Evolutionary conservation across 2,329 filamentous ascomycete genomes (phyloP), one percentile per base, ranked within the genome.

Genomic region (Blumeriella jaapii): DNA sequence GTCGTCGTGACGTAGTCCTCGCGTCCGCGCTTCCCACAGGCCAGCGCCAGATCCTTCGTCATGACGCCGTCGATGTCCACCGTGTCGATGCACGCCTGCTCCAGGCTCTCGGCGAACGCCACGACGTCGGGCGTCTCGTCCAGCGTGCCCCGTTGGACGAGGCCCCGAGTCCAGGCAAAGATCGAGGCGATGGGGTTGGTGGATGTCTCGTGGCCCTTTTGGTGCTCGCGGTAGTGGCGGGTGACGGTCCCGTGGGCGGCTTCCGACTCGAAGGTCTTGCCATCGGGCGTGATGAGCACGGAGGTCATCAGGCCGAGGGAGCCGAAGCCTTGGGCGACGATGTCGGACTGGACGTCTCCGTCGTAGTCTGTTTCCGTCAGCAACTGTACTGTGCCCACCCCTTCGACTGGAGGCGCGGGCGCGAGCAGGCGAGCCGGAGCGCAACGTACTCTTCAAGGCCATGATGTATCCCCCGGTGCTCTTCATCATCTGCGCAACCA

Each of bases 401-500:
- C 3, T 27, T 4, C 12, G n/a, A 3, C 4, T 12, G 9, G 13
- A 27, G 4, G 11, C 13, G n/a, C 9, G 8, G 8, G 25, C 25
- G 11, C 28, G 34, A 19, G 22, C 14, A 30, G 17, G 24, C 18
- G 13, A 35, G 29, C 28, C 15, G 12, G 11, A n/a, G 5, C 24
- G 20, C 14, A 35, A 68, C 78, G 62, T 59, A 93, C 85, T 96
- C 80, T 98, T 98, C 61, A 96, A 75, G 44, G 91, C 91, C 71
- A 96, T 95, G 59, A 96, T 76, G 65, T 91, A 95, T 46, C 91
- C 91, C 52, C 91, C 91, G 55, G 80, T 76, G 65, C 82, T 91
- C 82, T 98, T 98, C 71, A 98, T 82, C 91, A 98, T 98, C 73
- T 98, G 91, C 31, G 91, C 91, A 47, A 98, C 91, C 91, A 98